These are phyloP conservation scores for Gossypium rotundifolium DNA, from an alignment of 345 rosid species.

Conservation along the genomic window DNA sequence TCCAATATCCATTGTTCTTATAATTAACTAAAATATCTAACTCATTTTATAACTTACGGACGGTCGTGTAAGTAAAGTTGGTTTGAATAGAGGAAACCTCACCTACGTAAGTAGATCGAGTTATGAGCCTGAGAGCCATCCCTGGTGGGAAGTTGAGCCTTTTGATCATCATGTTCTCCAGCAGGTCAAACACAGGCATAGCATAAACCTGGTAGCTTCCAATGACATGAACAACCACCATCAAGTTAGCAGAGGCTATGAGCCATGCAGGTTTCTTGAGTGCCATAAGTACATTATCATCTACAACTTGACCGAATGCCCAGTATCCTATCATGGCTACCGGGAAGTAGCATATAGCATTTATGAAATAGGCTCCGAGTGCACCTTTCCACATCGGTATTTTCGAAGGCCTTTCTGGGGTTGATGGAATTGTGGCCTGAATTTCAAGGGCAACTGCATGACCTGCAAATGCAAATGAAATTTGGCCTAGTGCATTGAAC, in stretches of 20 bases:
- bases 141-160: conserved; percentile 55
- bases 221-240: conserved; percentile 90
- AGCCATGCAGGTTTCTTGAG: conserved; percentile 77
- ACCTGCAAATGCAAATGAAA: conserved; percentile 87
- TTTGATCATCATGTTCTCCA: conserved; percentile 32
- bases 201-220: conserved; percentile 98
- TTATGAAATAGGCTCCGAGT: conserved; percentile 64
- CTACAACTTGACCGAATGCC: conserved; percentile 15
- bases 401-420: conserved; percentile 74
- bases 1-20: neutral
- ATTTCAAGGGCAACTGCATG: conserved; percentile 91
- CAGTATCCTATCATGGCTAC: conserved; percentile 61
- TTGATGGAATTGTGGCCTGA: conserved; percentile 93
- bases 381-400: conserved; percentile 95
- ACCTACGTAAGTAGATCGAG: conserved; percentile 88
- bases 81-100: conserved; percentile 15
- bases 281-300: conserved; percentile 63
- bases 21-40: neutral
- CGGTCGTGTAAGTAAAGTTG: no score
- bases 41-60: no score
- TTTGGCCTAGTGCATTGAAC: conserved; percentile 78
- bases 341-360: conserved; percentile 87
- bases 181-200: conserved; percentile 74
- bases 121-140: conserved; percentile 43
- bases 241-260: conserved; percentile 83